Percentiles rank a stretch among this genome's conserved stretches.
phyloP scores from a whole-genome alignment of 352 stramenopile species.

The Phytophthora litchii region DNA sequence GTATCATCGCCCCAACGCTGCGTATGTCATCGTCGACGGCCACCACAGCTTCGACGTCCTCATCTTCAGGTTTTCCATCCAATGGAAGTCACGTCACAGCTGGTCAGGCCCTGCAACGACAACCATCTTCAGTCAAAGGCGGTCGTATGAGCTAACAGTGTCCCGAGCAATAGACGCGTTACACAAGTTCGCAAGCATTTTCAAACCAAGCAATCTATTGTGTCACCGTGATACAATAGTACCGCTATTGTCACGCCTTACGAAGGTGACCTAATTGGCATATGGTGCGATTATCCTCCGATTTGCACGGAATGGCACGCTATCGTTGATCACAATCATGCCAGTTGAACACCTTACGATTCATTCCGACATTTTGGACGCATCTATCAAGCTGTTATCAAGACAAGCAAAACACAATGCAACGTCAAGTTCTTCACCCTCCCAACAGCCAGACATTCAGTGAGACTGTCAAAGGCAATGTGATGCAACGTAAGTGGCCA shows the following conservation, averaged over 20 bases:
- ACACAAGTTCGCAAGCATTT: background rate
- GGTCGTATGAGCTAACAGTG: slow-evolving; percentile 10
- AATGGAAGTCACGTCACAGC: slow-evolving; percentile 15
- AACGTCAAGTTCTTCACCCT: slow-evolving; percentile 1
- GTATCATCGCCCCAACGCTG: slow-evolving; percentile 66
- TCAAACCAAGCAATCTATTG: too few relatives aligned
- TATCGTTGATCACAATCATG: background rate
- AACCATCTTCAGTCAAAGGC: slow-evolving; percentile 13
- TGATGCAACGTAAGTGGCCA: background rate
- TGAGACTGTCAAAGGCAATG: background rate
- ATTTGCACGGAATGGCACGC: background rate
- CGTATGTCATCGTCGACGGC: slow-evolving; percentile 31
- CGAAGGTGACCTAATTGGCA: background rate
- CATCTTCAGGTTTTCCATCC: slow-evolving; percentile 7
- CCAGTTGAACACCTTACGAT: background rate
- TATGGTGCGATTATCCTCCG: background rate
- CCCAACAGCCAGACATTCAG: slow-evolving; percentile 3
- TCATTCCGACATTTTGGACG: slow-evolving; percentile 1
- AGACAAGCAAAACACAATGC: background rate
- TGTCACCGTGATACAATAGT: too few relatives aligned
- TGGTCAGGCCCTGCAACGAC: slow-evolving; percentile 16
- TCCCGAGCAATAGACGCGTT: background rate
- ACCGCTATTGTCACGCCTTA: too few relatives aligned
- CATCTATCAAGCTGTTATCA: background rate
- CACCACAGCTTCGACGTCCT: slow-evolving; percentile 30